Base-by-base conservation (phyloP, 2,329 filamentous ascomycete species). In the Claviceps digitariae region DNA sequence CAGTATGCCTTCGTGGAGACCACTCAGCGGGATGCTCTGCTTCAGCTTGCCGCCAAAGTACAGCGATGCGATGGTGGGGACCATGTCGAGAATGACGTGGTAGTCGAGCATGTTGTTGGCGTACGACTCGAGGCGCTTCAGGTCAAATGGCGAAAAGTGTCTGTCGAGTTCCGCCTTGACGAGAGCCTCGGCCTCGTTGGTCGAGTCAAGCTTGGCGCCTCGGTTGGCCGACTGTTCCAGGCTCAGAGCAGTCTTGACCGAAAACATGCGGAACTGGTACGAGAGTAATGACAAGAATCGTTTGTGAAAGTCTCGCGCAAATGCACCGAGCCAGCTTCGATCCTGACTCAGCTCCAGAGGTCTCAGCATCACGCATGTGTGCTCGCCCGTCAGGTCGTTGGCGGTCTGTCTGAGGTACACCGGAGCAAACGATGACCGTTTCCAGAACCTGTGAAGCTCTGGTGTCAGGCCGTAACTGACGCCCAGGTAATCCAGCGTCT, bases 81-180 rank as follows among this genome's bases (percentile, higher is more conserved):
- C 77, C 63, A 98, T 81, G 66, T 98, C 94, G 29, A 97, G 78
- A 53, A 98, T 93, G 60, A 96, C 90, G 64, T 96, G 94, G 73
- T 97, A 95, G 69, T 98, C 94, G 44, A 98, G 82, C 78, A 96
- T 87, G 70, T 95, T 95, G 70, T 94, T 95, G 17, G 93, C 88
- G 63, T 98, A 98, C 45, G 87, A 90, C 65, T 96, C 91, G 3
- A 98, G 76, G 29, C 93, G 84, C 74, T 97, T 97, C 57, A 96
- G 79, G 67, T 98, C 93, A 66, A 93, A 97, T 0, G 93, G 90
- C 3, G 87, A 89, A 67, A 98, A 79, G 2, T 84, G 68, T 17
- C 75, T 73, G 63, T 96, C 90, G 7, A 98, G 78, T 56, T 90
- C 86, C 1, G 71, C 58, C 69, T 94, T 95, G 13, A 74, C 81